Percentiles rank a stretch among this genome's conserved stretches.
phyloP scores from a whole-genome alignment of 2,329 filamentous ascomycete genomes.

The Colletotrichum liriopes region DNA sequence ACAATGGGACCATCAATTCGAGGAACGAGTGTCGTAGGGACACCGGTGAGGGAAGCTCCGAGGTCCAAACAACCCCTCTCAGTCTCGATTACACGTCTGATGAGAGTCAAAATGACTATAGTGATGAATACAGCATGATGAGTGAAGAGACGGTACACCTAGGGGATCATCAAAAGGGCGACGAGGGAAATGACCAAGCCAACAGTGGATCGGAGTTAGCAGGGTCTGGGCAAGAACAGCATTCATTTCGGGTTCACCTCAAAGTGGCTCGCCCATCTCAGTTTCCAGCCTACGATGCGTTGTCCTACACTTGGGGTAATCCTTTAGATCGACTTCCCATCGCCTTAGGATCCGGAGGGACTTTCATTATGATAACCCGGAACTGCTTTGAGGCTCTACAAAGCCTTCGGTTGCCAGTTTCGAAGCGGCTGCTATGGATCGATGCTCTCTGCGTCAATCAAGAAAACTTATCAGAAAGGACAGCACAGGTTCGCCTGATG shows the following conservation, averaged over 20 bases:
- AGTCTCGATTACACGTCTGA: background rate
- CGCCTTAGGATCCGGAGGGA: slow-evolving; percentile 29
- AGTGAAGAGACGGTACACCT: background rate
- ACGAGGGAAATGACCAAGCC: background rate
- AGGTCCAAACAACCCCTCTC: background rate
- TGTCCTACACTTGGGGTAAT: slow-evolving; percentile 46
- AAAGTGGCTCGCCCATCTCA: background rate
- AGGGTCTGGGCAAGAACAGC: background rate
- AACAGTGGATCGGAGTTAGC: background rate
- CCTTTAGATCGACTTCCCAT: slow-evolving; percentile 30
- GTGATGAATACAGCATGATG: background rate
- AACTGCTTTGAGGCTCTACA: slow-evolving; percentile 41
- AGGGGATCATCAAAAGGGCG: background rate
- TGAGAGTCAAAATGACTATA: background rate
- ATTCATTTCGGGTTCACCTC: background rate
- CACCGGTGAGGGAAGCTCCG: background rate
- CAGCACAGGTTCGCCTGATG: slow-evolving; percentile 38
- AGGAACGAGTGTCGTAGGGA: background rate
- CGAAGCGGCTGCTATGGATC: slow-evolving; percentile 21
- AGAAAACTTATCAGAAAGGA: slow-evolving; percentile 31
- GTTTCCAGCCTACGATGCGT: slow-evolving; percentile 44
- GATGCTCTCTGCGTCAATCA: slow-evolving; percentile 44
- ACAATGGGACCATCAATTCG: background rate
- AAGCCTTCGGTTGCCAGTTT: slow-evolving; percentile 24
- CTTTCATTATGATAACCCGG: slow-evolving; percentile 8